Base-by-base conservation (phyloP, 306 rosid species). In the Nissolia schottii region DNA sequence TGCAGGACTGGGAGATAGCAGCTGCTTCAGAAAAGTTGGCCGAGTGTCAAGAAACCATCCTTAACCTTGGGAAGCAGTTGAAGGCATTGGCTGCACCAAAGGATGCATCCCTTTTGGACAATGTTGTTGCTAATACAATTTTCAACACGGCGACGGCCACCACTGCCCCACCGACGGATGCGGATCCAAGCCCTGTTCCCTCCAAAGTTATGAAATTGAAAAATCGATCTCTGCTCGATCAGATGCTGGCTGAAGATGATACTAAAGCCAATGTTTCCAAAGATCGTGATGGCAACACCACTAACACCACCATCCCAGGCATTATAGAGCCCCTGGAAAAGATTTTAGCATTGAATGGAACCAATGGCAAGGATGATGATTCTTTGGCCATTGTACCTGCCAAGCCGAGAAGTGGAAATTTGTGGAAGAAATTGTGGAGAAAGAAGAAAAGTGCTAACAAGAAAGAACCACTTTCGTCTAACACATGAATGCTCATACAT, bases 21-120 rank as follows among this genome's bases (percentile, higher is more conserved):
- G 86, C 96, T 67, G 98, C 96, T 77, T 90, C 96, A 15, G 96
- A 90, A 76, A 93, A 90, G 84, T 69, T 93, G 83, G 96, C 96
- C 0, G 98, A 93, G 74, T 93, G 98, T 87, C 98, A 93, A 83
- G 96, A 88, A 85, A 90, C 96, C 25, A 93, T 93, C 79, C 82
- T 88, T 22, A 84, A 87, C 76, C 96, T 93, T 6, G 96, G 96
- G 19, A 93, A 88, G 85, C 98, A 93, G 80, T 79, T 93, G 82
- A 88, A 84, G 84, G 91, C 93, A 45, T 69, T 93, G 83, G 90
- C 93, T 74, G 15, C 86, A 25, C 93, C 98, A 70, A 88, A 77
- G 73, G 96, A 88, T 64, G 87, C 85, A 67, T 78, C 86, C 13
- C 85, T 84, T 75, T 68, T 84, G 20, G 90, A 84, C 77, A 82